Evolutionary conservation across 768 basidiomycete genomes (phyloP).

Genomic region (Podaxis rugospora): DNA sequence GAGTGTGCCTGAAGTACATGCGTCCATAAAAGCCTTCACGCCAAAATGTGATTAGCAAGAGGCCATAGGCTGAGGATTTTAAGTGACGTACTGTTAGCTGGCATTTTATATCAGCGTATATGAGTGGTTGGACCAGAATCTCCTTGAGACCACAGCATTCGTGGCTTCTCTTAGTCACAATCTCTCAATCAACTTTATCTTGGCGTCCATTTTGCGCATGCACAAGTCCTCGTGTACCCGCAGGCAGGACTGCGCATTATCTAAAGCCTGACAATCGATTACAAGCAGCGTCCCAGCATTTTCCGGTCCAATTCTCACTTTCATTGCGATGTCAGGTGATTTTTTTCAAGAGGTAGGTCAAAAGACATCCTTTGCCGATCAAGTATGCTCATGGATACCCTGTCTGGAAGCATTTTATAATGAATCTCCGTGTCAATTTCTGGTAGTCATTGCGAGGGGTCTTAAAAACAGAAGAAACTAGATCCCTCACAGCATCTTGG

Average conservation of each 20-base stretch:
- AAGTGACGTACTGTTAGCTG: neutral
- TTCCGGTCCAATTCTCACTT: neutral
- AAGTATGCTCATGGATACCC: neutral
- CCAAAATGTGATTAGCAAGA: neutral
- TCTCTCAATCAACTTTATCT: neutral
- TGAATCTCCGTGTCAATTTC: neutral
- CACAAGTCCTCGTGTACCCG: neutral
- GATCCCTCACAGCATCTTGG: neutral
- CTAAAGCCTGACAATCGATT: neutral
- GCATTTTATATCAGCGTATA: neutral
- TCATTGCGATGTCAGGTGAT: neutral
- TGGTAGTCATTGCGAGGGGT: neutral
- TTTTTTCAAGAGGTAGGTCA: neutral
- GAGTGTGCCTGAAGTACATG: constrained; percentile 15
- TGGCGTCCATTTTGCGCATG: neutral
- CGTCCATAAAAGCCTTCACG: neutral
- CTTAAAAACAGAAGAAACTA: neutral
- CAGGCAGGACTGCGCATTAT: neutral
- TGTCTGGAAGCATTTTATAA: neutral
- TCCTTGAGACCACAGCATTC: neutral
- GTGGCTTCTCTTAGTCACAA: neutral
- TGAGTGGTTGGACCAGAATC: neutral
- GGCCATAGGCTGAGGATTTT: neutral
- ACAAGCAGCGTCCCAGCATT: neutral
- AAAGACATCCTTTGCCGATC: neutral